phyloP scores from a whole-genome alignment of 495 filamentous ascomycete genomes.

The Lophiotrema nucula region DNA sequence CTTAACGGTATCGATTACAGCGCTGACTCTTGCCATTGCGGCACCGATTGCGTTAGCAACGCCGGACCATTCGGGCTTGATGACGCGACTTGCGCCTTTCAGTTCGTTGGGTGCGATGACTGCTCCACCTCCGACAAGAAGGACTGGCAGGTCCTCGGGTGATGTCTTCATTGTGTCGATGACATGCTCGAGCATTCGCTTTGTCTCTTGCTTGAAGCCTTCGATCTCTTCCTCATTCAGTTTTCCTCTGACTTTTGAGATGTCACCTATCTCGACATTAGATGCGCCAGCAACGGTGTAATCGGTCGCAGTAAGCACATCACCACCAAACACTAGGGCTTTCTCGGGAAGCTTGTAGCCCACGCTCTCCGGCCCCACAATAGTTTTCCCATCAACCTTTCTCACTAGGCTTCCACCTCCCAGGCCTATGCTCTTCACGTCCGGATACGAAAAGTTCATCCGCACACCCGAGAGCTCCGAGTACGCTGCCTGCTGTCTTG shows the following conservation, averaged over 20 bases:
- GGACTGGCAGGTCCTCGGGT: constrained; percentile 46
- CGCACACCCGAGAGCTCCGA: constrained; percentile 52
- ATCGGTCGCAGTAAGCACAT: constrained; percentile 53
- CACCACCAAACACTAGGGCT: constrained; percentile 53
- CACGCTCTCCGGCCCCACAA: constrained; percentile 56
- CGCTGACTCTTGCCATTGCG: constrained; percentile 57
- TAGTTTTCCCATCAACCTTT: constrained; percentile 41
- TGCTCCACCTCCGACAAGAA: constrained; percentile 46
- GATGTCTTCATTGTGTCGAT: constrained; percentile 55
- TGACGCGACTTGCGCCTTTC: constrained; percentile 31
- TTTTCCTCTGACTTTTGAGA: constrained; percentile 30
- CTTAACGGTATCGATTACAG: constrained; percentile 49
- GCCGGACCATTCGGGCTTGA: constrained; percentile 35
- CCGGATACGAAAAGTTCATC: constrained; percentile 55
- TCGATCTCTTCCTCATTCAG: constrained; percentile 33
- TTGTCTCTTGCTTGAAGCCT: constrained; percentile 41
- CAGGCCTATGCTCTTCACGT: constrained; percentile 52
- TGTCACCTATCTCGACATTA: constrained; percentile 43
- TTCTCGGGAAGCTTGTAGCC: constrained; percentile 53
- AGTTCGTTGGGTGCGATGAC: constrained; percentile 35
- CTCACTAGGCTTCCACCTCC: constrained; percentile 55
- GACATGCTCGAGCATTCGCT: constrained; percentile 45
- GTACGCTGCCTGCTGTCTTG: constrained; percentile 55
- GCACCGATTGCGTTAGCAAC: constrained; percentile 60
- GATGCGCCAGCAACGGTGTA: constrained; percentile 45